A percentile compares a stretch with the other conserved stretches of the same genome.
phyloP scores from a whole-genome alignment of 2,329 filamentous ascomycete species.

The Rhynchosporium agropyri region DNA sequence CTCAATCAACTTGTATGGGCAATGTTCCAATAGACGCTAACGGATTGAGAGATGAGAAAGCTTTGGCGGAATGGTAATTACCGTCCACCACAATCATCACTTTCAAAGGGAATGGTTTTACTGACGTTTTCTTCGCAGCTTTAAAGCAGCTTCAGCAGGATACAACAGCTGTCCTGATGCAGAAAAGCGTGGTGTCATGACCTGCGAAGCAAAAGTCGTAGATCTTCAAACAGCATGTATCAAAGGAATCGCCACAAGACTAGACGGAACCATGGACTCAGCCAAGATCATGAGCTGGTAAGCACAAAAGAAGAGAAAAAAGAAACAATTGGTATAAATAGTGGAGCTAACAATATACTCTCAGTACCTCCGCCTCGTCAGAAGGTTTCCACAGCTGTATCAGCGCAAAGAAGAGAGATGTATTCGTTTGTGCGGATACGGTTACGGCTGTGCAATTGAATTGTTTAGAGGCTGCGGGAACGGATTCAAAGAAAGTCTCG shows the following conservation, averaged over 20 bases:
- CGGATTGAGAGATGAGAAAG: not conserved
- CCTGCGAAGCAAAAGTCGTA: constrained; percentile 2
- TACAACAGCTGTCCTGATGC: not conserved
- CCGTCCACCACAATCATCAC: not conserved
- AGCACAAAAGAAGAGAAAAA: not conserved
- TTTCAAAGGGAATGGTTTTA: not conserved
- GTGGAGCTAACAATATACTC: not conserved
- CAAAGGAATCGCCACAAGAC: not conserved
- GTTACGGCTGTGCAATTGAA: not conserved
- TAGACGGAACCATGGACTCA: constrained; percentile 2
- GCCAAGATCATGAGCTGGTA: not conserved
- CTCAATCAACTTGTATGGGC: constrained; percentile 6
- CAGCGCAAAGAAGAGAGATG: not conserved
- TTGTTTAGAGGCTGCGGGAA: not conserved
- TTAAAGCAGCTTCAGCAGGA: not conserved
- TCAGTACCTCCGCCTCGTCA: not conserved
- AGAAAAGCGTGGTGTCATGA: not conserved
- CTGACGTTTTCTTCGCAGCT: not conserved
- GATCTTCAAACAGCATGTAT: constrained; percentile 1
- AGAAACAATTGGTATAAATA: not conserved
- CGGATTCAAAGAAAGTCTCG: constrained; percentile 8
- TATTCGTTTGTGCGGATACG: not conserved
- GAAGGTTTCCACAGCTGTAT: not conserved
- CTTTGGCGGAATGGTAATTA: not conserved
- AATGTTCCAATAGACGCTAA: not conserved